These are phyloP conservation scores for Urochloa ruziziensis DNA, from an alignment of 176 grass and related monocot species.

Conservation along the genomic window DNA sequence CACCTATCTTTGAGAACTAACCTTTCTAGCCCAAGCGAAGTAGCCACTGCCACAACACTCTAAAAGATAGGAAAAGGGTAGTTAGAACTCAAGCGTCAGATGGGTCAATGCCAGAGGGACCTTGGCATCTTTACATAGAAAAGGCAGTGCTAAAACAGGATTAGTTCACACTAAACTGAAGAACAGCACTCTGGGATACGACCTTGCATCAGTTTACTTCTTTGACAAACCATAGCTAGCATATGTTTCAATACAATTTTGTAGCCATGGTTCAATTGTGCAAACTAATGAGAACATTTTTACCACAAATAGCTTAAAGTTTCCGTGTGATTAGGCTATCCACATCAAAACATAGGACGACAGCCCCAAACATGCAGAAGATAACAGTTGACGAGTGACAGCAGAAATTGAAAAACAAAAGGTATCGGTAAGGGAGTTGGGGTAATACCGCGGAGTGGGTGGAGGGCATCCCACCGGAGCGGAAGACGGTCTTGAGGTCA, in stretches of 20 bases:
- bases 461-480: conserved; percentile 87
- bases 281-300: neutral
- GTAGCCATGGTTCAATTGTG: neutral
- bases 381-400: neutral
- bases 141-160: neutral
- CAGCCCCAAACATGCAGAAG: neutral
- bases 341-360: neutral
- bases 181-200: neutral
- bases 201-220: neutral
- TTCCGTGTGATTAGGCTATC: neutral
- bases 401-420: neutral
- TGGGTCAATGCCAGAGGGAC: neutral
- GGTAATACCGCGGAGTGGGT: conserved; percentile 73
- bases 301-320: neutral
- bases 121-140: neutral
- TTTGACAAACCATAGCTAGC: neutral
- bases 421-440: neutral
- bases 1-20: conserved; percentile 30
- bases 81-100: neutral
- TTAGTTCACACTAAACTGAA: neutral
- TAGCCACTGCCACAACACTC: conserved; percentile 70
- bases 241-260: neutral
- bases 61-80: conserved; percentile 17
- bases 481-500: conserved; percentile 50
- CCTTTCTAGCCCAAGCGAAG: conserved; percentile 84